Evolutionary conservation across 2,329 filamentous ascomycete species (phyloP), one percentile per base, ranked within the genome.

Genomic region (Pestalotiopsis sp.): DNA sequence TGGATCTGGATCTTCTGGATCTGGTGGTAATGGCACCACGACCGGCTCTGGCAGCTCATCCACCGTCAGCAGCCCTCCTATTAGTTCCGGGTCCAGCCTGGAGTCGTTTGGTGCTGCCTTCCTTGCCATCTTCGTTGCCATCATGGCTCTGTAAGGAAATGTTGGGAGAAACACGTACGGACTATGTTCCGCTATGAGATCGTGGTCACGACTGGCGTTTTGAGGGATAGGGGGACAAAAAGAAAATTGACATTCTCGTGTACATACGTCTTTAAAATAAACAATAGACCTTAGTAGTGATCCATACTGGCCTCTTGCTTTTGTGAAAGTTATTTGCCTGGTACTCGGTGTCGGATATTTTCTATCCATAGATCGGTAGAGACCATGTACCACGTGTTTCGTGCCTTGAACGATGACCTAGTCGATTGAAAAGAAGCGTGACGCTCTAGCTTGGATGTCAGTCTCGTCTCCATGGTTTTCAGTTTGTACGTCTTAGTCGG

Each of bases 121-220:
- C 66, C 57, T 69, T 14, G 70, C 68, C 25, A 64, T 70, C n/a
- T 57, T 71, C 27, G 58, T 56, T 4, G 68, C 68, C 36, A 66
- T 67, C 52, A 12, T 69, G 20, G 59, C 59, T 36, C 39, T 71
- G 17, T 71, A 61, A 66, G n/a, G 49, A 23, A 27, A 60, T 27
- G 45, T 9, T 9, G 7, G 20, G 45, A n/a, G 17, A 20, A 52
- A 52, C 17, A 52, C 45, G 45, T 52, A 9, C 45, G 20, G 17
- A n/a, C 14, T n/a, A 17, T 52, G 17, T n/a, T 52, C 45, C 20
- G 20, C 23, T 39, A 25, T 68, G 58, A 45, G 38, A 14, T 56
- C n/a, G 9, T 20, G 52, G 14, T 49, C 57, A 57, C 36, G 58
- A 49, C 39, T 36, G 64, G 56, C 64, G 52, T 66, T 66, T 23